These are phyloP conservation scores for Podospora comata DNA, from an alignment of 495 filamentous ascomycete species.

Conservation along the genomic window DNA sequence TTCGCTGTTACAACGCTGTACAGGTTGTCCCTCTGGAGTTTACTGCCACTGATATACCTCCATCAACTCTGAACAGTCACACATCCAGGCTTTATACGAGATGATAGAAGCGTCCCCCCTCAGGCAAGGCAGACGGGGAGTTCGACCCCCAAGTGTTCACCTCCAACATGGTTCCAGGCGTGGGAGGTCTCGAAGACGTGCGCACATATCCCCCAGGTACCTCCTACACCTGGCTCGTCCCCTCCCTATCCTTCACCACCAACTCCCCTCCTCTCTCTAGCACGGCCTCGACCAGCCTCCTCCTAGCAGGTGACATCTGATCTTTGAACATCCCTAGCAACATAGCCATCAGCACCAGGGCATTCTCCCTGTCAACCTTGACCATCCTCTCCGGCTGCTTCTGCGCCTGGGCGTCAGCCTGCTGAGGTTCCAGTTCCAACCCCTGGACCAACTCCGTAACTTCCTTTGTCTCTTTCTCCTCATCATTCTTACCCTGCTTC, in stretches of 20 bases:
- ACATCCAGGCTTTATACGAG: too few relatives aligned
- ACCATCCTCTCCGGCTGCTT: conserved; percentile 34
- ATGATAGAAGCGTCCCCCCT: too few relatives aligned
- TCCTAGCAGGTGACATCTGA: conserved; percentile 35
- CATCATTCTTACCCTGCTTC: conserved; percentile 31
- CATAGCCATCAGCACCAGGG: conserved; percentile 58
- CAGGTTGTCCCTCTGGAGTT: not conserved
- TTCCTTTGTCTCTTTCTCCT: conserved; percentile 15
- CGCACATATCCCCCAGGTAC: not conserved
- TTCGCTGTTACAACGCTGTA: not conserved
- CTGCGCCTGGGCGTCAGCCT: conserved; percentile 24
- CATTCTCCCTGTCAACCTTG: conserved; percentile 60
- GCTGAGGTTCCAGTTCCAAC: conserved; percentile 38
- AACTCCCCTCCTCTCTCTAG: conserved; percentile 37
- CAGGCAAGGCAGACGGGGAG: too few relatives aligned
- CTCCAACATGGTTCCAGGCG: too few relatives aligned
- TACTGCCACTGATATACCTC: not conserved
- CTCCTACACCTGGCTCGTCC: conserved; percentile 1
- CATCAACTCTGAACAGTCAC: too few relatives aligned
- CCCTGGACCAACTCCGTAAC: conserved; percentile 14
- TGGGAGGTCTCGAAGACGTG: not conserved
- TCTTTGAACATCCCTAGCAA: conserved; percentile 50
- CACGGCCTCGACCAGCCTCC: conserved; percentile 36
- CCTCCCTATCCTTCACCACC: conserved; percentile 27
- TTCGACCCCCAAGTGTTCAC: too few relatives aligned